A percentile compares a stretch with the other conserved stretches of the same genome.
phyloP scores from a whole-genome alignment of 306 rosid genomes.

The Rosa lucieae region DNA sequence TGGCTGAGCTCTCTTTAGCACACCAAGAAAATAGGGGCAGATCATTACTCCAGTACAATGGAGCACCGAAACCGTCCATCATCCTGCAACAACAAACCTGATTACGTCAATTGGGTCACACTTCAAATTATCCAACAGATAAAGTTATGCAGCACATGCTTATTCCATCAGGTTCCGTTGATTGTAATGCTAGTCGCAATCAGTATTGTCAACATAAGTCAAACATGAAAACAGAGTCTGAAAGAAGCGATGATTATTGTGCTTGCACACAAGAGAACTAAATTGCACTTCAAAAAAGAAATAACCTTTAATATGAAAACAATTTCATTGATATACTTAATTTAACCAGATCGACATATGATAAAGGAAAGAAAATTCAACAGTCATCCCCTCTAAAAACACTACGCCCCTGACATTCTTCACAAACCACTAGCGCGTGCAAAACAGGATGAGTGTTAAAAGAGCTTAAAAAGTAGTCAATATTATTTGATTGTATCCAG shows the following conservation, averaged over 20 bases:
- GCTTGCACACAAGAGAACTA: not conserved
- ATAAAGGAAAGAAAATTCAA: not conserved
- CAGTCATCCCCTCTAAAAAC: not conserved
- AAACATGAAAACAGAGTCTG: not conserved
- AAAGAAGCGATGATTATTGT: not conserved
- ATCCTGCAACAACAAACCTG: slow-evolving; percentile 49
- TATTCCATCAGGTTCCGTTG: not conserved
- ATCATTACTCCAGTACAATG: slow-evolving; percentile 8
- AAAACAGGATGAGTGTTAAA: not conserved
- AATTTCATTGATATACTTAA: not conserved
- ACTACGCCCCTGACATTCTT: not conserved
- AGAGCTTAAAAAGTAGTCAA: not conserved
- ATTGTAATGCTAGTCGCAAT: not conserved
- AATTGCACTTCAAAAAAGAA: not conserved
- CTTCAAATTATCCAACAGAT: not conserved
- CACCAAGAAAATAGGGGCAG: slow-evolving; percentile 34
- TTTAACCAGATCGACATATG: not conserved
- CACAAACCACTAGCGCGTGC: not conserved
- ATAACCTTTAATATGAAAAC: not conserved
- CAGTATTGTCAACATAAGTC: not conserved
- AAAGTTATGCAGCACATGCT: not conserved
- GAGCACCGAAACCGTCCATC: slow-evolving; percentile 23
- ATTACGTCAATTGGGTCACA: not conserved
- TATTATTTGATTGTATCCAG: not conserved
- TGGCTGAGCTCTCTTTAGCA: slow-evolving; percentile 38